These are phyloP conservation scores for Aspergillus transmontanensis DNA, from an alignment of 2,329 filamentous ascomycete genomes.

Conservation along the genomic window DNA sequence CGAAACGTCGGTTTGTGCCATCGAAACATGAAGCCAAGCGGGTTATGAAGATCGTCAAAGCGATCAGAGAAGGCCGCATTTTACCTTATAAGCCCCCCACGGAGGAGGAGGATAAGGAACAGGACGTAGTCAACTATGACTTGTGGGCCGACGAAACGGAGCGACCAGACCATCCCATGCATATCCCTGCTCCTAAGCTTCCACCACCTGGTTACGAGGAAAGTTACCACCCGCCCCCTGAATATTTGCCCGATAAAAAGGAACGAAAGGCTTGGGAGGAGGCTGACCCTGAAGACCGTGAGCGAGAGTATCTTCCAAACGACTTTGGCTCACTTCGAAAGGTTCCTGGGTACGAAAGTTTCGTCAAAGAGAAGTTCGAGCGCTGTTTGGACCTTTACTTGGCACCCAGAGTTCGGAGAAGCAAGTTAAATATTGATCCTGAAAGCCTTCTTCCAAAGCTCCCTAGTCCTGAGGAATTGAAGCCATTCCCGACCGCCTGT, in stretches of 20 bases:
- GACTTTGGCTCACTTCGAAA: constrained; percentile 83
- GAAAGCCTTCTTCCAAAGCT: constrained; percentile 89
- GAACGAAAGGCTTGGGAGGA: constrained; percentile 86
- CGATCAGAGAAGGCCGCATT: constrained; percentile 91
- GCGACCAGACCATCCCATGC: constrained; percentile 83
- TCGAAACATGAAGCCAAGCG: constrained; percentile 97
- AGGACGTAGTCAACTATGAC: constrained; percentile 76
- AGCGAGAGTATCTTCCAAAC: constrained; percentile 83
- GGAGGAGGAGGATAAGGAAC: constrained; percentile 72
- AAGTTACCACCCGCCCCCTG: constrained; percentile 92
- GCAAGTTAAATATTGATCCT: constrained; percentile 95
- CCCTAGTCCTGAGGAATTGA: constrained; percentile 87
- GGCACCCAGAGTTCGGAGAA: constrained; percentile 86
- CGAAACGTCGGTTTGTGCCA: constrained; percentile 91
- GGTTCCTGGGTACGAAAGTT: constrained; percentile 85
- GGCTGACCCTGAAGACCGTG: constrained; percentile 83
- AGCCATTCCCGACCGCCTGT: constrained; percentile 90
- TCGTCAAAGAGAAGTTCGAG: constrained; percentile 96
- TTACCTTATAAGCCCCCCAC: constrained; percentile 81
- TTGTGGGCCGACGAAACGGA: constrained; percentile 93
- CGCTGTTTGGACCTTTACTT: constrained; percentile 93
- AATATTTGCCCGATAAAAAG: constrained; percentile 85
- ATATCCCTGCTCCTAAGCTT: constrained; percentile 90
- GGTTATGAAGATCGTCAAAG: constrained; percentile 95
- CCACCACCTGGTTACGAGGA: constrained; percentile 92